Base-by-base conservation (phyloP, 2,329 filamentous ascomycete species). In the Cordyceps pruinosa region DNA sequence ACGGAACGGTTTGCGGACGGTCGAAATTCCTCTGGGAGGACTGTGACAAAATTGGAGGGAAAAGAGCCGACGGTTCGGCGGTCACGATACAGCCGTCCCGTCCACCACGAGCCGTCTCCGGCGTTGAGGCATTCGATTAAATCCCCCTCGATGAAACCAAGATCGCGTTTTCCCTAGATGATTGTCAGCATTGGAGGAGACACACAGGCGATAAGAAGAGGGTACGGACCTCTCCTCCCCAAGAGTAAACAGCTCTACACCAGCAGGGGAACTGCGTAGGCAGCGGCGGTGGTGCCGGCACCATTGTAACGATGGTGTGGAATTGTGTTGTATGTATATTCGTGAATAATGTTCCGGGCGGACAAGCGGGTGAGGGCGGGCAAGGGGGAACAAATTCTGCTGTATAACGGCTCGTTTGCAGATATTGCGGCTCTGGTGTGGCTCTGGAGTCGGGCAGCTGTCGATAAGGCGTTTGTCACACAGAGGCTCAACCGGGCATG, bases 71-170 rank as follows among this genome's bases (percentile, higher is more conserved):
- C 87, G 66, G 93, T 91, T 67, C 92, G 85, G 71, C 89, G 87
- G 73, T 99, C 94, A 65, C 94, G 85, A 68, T 87, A 89, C 68
- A 99, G 75, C 61, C 93, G 85, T 48, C 94, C 94, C 74, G 92
- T 96, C 94, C 94, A 99, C 94, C 94, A 99, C 47, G 90, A 92
- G 53, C 94, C 94, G 74, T 99, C 94, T 61, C 94, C 94, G 21
- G 94, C 94, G 71, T 99, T 99, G 54, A 99, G 80, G 68, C 93
- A 97, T 82, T 99, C 94, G 70, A 99, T 99, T 63, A 99, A 75
- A 73, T 99, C 94, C 62, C 94, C 94, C 73, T 99, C 94, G 64
- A 99, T 88, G 73, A 99, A 99, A 17, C 94, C 94, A 58, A 99
- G 81, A 70, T 99, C 94, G 71, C 88, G 86, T 77, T 96, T 96